These are phyloP conservation scores for Aspergillus novofumigatus DNA, from an alignment of 2,329 filamentous ascomycete genomes.

Conservation along the genomic window DNA sequence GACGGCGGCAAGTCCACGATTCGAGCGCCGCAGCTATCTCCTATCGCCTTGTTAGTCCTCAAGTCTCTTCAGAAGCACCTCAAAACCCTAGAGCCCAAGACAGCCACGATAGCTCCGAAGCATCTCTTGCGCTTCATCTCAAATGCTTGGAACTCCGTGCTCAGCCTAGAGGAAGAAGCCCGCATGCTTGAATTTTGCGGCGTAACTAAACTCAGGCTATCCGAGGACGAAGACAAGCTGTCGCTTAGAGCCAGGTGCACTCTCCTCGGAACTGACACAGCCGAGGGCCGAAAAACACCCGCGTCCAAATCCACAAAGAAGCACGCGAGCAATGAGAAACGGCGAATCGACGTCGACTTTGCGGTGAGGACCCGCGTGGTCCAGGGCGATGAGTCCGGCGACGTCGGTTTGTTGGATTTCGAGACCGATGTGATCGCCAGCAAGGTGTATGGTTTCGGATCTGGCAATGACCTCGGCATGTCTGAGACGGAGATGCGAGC, in stretches of 20 bases:
- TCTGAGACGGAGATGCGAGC: slow-evolving; percentile 35
- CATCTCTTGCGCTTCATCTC: slow-evolving; percentile 40
- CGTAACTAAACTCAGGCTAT: slow-evolving; percentile 37
- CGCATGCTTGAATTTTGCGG: slow-evolving; percentile 43
- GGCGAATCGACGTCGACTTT: slow-evolving; percentile 39
- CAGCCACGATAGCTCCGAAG: slow-evolving; percentile 31
- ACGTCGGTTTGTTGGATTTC: slow-evolving; percentile 29
- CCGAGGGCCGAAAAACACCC: slow-evolving; percentile 8
- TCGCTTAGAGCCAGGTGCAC: slow-evolving; percentile 37
- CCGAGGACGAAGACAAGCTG: slow-evolving; percentile 21
- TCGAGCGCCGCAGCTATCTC: slow-evolving; percentile 21
- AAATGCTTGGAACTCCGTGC: slow-evolving; percentile 39
- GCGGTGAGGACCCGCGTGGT: slow-evolving; percentile 29
- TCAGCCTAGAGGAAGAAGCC: slow-evolving; percentile 40
- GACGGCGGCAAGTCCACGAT: slow-evolving; percentile 11
- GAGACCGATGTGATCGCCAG: slow-evolving; percentile 37
- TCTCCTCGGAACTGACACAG: slow-evolving; percentile 25
- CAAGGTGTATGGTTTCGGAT: slow-evolving; percentile 40
- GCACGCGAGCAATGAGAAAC: slow-evolving; percentile 8
- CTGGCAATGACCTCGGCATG: slow-evolving; percentile 21
- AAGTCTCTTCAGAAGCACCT: slow-evolving; percentile 39
- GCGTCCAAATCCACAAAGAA: slow-evolving; percentile 10
- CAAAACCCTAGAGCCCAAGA: slow-evolving; percentile 28
- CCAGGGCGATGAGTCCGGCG: slow-evolving; percentile 10
- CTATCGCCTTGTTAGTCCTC: slow-evolving; percentile 39